Percentiles rank a stretch among this genome's conserved stretches.
Evolutionary conservation across 805 yeast genomes (phyloP).

Genomic region (Barnettozyma siamensis): DNA sequence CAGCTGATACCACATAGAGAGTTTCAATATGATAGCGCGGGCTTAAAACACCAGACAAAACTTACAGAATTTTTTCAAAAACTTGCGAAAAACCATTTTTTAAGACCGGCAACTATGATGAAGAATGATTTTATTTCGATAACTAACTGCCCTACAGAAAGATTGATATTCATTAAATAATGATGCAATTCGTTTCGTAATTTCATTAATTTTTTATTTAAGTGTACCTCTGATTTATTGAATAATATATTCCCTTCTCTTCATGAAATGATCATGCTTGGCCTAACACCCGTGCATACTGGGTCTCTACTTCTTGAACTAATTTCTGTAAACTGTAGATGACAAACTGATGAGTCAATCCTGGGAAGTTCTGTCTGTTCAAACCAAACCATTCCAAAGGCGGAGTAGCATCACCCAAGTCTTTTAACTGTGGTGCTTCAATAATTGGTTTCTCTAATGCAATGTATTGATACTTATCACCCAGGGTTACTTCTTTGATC

Average conservation of each 20-base stretch:
- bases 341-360: slow-evolving; percentile 74
- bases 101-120: no score
- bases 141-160: no score
- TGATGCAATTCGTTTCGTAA: no score
- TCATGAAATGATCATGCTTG: slow-evolving; percentile 21
- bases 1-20: no score
- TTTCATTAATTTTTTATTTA: not conserved
- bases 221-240: not conserved
- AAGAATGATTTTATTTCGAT: no score
- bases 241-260: not conserved
- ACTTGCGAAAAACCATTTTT: no score
- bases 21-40: no score
- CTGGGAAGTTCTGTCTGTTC: slow-evolving; percentile 81
- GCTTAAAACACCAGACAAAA: no score
- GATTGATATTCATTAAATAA: no score
- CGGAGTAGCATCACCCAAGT: slow-evolving; percentile 95
- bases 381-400: slow-evolving; percentile 98
- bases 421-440: slow-evolving; percentile 84
- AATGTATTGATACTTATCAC: slow-evolving; percentile 45
- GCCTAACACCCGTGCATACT: slow-evolving; percentile 38
- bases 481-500: slow-evolving; percentile 43
- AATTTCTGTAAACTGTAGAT: slow-evolving; percentile 69
- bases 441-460: slow-evolving; percentile 74
- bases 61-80: no score
- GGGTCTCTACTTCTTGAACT: slow-evolving; percentile 56